Percentiles rank a stretch among this genome's conserved stretches.
Evolutionary conservation across 2,329 filamentous ascomycete species (phyloP).

Genomic region (Monosporascus ibericus): DNA sequence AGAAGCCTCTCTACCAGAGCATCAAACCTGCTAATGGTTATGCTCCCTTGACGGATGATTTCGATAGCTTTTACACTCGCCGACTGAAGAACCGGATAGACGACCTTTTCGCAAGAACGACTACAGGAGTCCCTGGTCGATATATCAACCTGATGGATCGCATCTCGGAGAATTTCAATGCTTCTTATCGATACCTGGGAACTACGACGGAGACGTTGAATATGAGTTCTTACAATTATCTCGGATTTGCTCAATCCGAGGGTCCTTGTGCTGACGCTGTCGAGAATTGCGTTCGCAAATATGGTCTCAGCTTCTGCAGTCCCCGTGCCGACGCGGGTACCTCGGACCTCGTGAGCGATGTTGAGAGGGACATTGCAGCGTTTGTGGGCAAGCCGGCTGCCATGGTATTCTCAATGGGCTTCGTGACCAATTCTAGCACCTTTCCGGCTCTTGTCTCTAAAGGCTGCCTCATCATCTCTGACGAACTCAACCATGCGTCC

Average conservation of each 20-base stretch:
- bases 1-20: constrained; percentile 74
- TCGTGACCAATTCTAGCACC: constrained; percentile 87
- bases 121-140: constrained; percentile 87
- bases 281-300: constrained; percentile 77
- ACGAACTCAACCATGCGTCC: constrained; percentile 96
- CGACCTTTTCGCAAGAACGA: constrained; percentile 90
- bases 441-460: constrained; percentile 91
- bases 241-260: constrained; percentile 95
- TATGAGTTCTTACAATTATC: constrained; percentile 99
- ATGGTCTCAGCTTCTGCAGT: constrained; percentile 77
- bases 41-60: constrained; percentile 92
- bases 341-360: constrained; percentile 79
- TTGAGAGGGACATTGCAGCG: constrained; percentile 79
- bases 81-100: constrained; percentile 91
- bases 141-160: constrained; percentile 92
- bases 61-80: constrained; percentile 96
- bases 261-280: constrained; percentile 92
- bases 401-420: constrained; percentile 99
- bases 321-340: constrained; percentile 80
- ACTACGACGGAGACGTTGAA: constrained; percentile 93
- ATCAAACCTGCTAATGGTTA: constrained; percentile 82
- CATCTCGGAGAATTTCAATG: constrained; percentile 85
- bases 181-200: constrained; percentile 81
- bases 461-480: constrained; percentile 89
- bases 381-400: constrained; percentile 93